Evolutionary conservation across 1,139 yeast species (phyloP), one percentile per base, ranked within the genome.

Genomic region (Geotrichum macrosporum): DNA sequence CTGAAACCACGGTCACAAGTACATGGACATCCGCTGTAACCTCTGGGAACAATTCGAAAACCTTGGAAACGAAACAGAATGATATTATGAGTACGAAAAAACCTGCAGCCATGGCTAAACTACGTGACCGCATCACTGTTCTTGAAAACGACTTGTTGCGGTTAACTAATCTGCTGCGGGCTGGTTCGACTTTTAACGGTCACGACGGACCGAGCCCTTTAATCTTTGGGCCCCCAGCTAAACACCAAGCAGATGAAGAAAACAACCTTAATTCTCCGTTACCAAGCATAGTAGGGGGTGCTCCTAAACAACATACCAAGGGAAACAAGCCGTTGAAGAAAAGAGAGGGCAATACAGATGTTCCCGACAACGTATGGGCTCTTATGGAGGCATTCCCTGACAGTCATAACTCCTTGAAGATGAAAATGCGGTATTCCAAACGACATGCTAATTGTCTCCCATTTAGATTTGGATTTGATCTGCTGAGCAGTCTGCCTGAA

Each of bases 361-460:
- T 20, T 29, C 13, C 18, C 12, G 39, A 26, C 18, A 27, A 34
- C 16, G 27, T 33, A 3, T 24, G 34, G 16, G 21, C 33, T 18
- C 26, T 32, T 22, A 32, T 43, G 37, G 31, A 42, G n/a, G 32
- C 30, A 5, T 20, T 16, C 22, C 41, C 24, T 15, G 22, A 20
- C 16, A 18, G 24, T 9, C 13, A 18, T 18, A 8, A 24, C 6
- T 10, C 24, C 13, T 9, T 26, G 16, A 33, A 32, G 19, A 15
- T 41, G 18, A 50, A 50, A 30, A 27, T 47, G 24, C 37, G 52
- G 16, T 50, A 46, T 16, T 35, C 48, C 2, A 35, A 49, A 22
- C 35, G 53, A 24, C 46, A 44, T 34, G 38, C 44, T 18, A 35
- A 35, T 30, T 30, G 40, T 8, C 44, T 52, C 8, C 47, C 52